Percentiles rank a stretch among this genome's conserved stretches.
Evolutionary conservation across 2,329 filamentous ascomycete genomes (phyloP).

Genomic region (Diaporthe citrichinensis): DNA sequence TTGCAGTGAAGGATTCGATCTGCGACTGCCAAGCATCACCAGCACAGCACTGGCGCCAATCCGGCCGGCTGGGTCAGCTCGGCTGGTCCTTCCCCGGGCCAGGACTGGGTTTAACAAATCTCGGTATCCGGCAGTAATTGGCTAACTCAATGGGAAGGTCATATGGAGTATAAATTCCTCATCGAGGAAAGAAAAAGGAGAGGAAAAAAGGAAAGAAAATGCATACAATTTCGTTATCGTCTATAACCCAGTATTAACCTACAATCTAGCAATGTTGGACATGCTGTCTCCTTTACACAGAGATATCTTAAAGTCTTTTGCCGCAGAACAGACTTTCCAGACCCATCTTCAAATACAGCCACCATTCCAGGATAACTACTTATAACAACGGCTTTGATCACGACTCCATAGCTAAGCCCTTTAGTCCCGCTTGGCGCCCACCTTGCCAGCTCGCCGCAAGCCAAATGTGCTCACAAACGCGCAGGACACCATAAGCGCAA

Average conservation of each 20-base stretch:
- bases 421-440: slow-evolving; percentile 39
- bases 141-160: background rate
- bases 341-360: background rate
- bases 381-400: background rate
- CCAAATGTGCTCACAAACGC: slow-evolving; percentile 19
- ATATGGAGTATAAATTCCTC: background rate
- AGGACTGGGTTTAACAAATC: background rate
- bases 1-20: background rate
- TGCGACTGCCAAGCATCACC: background rate
- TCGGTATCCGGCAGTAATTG: background rate
- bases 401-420: background rate
- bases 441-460: slow-evolving; percentile 27
- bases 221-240: no score
- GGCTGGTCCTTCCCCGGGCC: background rate
- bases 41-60: background rate
- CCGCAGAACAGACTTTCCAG: no score
- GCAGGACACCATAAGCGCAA: slow-evolving; percentile 32
- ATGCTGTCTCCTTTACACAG: no score
- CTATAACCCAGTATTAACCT: background rate
- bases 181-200: background rate
- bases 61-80: background rate
- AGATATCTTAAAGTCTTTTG: no score
- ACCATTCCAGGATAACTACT: background rate
- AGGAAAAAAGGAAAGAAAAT: no score
- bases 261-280: background rate